Base-by-base conservation (phyloP, 2,329 filamentous ascomycete genomes). In the Pseudogymnoascus sp. region DNA sequence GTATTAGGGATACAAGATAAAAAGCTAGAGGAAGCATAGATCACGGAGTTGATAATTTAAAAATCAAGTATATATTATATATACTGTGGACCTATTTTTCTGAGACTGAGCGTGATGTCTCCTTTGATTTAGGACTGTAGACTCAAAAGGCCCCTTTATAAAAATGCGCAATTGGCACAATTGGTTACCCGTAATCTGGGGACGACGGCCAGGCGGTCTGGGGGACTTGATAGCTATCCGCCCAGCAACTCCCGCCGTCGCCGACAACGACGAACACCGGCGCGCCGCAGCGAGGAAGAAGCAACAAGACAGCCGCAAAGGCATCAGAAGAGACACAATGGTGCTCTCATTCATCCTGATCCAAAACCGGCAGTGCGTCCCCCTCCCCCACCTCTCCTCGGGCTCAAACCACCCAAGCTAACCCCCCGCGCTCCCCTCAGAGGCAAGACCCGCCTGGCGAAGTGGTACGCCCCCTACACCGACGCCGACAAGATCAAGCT, bases 401-500 rank as follows among this genome's bases (percentile, higher is more conserved):
- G 25, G 18, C 18, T 18, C 18, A 18, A 18, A 18, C 9, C 6
- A 18, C 9, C 6, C 3, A 16, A 59, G 58, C 66, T 67, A 59
- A 67, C 63, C 59, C 59, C 57, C 63, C 67, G 11, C 41, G 7
- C 18, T 12, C 12, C 9, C 67, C 65, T 33, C 68, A 97, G 93
- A 83, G 94, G 94, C 78, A 99, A 99, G 81, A 99, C 94, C 69
- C 89, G 94, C 70, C 84, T 99, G 66, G 94, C 94, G 67, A 99
- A 99, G 79, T 99, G 93, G 93, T 99, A 99, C 81, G 90, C 89
- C 68, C 93, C 94, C 64, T 99, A 97, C 80, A 95, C 87, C 77
- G 94, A 99, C 81, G 93, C 97, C 75, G 92, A 99, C 75, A 99
- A 99, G 81, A 90, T 99, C 75, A 97, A 96, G 78, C 82, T 99